Evolutionary conservation across 441 rosid genomes (phyloP).

Genomic region (Viola pubescens): DNA sequence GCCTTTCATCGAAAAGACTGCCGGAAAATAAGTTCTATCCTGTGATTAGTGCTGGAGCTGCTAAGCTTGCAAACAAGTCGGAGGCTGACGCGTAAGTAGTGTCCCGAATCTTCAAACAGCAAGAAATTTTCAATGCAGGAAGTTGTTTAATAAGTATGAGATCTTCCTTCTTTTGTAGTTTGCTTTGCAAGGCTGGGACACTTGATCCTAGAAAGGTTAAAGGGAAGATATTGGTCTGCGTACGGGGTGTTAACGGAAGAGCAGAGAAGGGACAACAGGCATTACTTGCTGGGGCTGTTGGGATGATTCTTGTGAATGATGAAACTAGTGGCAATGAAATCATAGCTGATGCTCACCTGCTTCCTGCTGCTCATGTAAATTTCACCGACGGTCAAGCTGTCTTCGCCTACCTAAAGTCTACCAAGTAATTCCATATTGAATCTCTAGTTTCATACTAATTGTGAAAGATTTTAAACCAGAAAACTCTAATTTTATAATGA

Average conservation of each 20-base stretch:
- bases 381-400: slow-evolving; percentile 30
- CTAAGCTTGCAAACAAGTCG: slow-evolving; percentile 33
- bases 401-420: slow-evolving; percentile 31
- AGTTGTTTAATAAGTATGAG: too few species aligned
- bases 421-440: slow-evolving; percentile 20
- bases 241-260: slow-evolving; percentile 35
- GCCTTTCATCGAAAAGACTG: slow-evolving; percentile 27
- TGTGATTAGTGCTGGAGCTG: slow-evolving; percentile 45
- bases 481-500: neutral
- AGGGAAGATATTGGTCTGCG: slow-evolving; percentile 50
- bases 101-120: neutral
- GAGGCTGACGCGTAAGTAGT: slow-evolving; percentile 44
- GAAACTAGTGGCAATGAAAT: slow-evolving; percentile 32
- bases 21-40: slow-evolving; percentile 50
- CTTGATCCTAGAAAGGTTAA: slow-evolving; percentile 39
- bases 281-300: slow-evolving; percentile 40
- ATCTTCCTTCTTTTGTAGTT: slow-evolving; percentile 17
- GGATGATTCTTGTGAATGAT: slow-evolving; percentile 51
- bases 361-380: slow-evolving; percentile 45
- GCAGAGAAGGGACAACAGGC: slow-evolving; percentile 48
- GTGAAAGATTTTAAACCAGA: neutral
- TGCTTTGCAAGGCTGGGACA: slow-evolving; percentile 30
- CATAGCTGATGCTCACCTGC: slow-evolving; percentile 44
- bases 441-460: neutral
- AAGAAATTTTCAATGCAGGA: neutral